A percentile compares a stretch with the other conserved stretches of the same genome.
Conservation (phyloP, 1,284 basidiomycete species). For the Hymenochaete sp. region DNA sequence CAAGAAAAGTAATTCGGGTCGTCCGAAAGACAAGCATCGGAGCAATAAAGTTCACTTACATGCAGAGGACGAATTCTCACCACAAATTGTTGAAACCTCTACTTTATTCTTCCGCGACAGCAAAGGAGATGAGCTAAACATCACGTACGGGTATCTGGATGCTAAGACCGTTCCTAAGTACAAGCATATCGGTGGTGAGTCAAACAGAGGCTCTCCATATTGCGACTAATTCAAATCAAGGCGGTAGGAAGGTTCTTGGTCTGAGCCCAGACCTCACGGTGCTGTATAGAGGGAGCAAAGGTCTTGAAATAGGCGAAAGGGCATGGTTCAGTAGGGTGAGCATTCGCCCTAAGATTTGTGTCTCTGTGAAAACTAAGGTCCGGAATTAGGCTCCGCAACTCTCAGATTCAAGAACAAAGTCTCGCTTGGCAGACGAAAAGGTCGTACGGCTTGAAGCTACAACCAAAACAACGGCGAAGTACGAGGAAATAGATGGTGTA, state of each 20-base stretch:
- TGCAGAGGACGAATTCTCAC: neutral
- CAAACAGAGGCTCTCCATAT: neutral
- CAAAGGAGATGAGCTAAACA: slow-evolving; percentile 59
- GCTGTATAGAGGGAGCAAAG: slow-evolving; percentile 41
- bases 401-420: slow-evolving; percentile 45
- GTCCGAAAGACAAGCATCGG: no score
- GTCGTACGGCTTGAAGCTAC: slow-evolving; percentile 37
- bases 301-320: slow-evolving; percentile 46
- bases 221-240: slow-evolving; percentile 32
- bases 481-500: slow-evolving; percentile 59
- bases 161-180: slow-evolving; percentile 63
- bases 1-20: neutral
- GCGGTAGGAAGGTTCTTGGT: slow-evolving; percentile 56
- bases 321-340: slow-evolving; percentile 8
- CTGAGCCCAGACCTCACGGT: slow-evolving; percentile 41
- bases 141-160: slow-evolving; percentile 62
- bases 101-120: slow-evolving; percentile 55
- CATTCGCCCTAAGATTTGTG: neutral
- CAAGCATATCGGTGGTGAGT: slow-evolving; percentile 46
- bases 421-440: slow-evolving; percentile 42
- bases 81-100: neutral
- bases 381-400: slow-evolving; percentile 44
- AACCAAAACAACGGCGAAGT: slow-evolving; percentile 32
- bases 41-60: neutral
- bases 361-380: slow-evolving; percentile 9